phyloP scores from a whole-genome alignment of 108 stramenopile genomes.

The Pseudonitzschia delicatissima region DNA sequence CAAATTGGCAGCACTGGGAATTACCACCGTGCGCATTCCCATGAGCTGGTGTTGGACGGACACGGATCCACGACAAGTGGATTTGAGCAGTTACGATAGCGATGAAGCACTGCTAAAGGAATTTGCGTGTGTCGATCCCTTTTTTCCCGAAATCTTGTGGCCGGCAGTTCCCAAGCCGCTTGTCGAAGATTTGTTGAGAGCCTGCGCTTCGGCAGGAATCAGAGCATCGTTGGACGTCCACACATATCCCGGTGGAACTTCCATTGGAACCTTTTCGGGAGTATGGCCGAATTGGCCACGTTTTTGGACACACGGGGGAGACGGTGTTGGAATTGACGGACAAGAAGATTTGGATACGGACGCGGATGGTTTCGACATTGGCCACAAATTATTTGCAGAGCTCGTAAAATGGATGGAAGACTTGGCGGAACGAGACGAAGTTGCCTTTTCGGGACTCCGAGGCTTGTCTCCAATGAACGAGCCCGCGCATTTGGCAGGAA shows the following conservation, averaged over 20 bases:
- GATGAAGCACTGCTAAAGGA: slow-evolving; percentile 32
- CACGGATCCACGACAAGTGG: slow-evolving; percentile 41
- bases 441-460: slow-evolving; percentile 59
- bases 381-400: slow-evolving; percentile 42
- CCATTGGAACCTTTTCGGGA: slow-evolving; percentile 72
- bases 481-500: slow-evolving; percentile 74
- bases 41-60: slow-evolving; percentile 76
- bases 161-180: slow-evolving; percentile 63
- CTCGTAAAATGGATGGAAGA: slow-evolving; percentile 61
- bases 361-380: slow-evolving; percentile 39
- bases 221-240: slow-evolving; percentile 50
- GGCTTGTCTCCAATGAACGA: slow-evolving; percentile 80
- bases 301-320: slow-evolving; percentile 70
- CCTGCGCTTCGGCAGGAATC: slow-evolving; percentile 39
- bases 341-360: slow-evolving; percentile 39
- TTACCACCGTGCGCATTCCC: slow-evolving; percentile 59
- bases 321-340: slow-evolving; percentile 6
- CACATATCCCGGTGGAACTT: slow-evolving; percentile 75
- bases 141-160: slow-evolving; percentile 57
- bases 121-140: slow-evolving; percentile 70
- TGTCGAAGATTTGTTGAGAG: slow-evolving; percentile 44
- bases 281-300: slow-evolving; percentile 64
- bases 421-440: slow-evolving; percentile 40
- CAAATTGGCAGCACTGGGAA: slow-evolving; percentile 45
- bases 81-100: slow-evolving; percentile 17